Evolutionary conservation across 2,329 filamentous ascomycete species (phyloP).

Genomic region (Colletotrichum falcatum): DNA sequence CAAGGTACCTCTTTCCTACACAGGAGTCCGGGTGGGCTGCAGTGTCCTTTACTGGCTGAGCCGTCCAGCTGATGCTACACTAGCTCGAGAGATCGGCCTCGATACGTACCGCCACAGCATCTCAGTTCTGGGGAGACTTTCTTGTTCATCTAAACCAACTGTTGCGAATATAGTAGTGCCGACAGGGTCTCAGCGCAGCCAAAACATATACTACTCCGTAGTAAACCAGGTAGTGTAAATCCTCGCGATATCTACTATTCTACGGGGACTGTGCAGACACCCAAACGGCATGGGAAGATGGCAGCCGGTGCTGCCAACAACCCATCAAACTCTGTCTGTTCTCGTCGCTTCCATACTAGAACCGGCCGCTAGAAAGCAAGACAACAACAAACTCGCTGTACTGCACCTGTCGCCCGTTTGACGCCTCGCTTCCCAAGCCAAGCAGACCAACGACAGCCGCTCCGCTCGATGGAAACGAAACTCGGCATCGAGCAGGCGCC

Average conservation of each 20-base stretch:
- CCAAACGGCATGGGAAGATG: neutral
- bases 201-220: neutral
- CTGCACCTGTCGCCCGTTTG: neutral
- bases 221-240: neutral
- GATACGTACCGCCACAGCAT: constrained; percentile 34
- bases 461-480: constrained; percentile 9
- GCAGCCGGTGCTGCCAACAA: neutral
- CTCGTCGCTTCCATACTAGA: constrained; percentile 23
- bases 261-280: neutral
- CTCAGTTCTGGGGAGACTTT: constrained; percentile 14
- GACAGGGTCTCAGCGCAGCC: neutral
- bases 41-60: constrained; percentile 31
- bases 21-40: constrained; percentile 16
- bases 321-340: neutral
- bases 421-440: neutral
- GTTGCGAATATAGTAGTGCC: constrained; percentile 34
- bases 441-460: neutral
- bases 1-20: too few relatives aligned
- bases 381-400: constrained; percentile 13
- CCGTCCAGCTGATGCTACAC: constrained; percentile 18
- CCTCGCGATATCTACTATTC: neutral
- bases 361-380: constrained; percentile 19
- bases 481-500: constrained; percentile 15
- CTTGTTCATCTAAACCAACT: constrained; percentile 29
- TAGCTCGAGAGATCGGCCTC: constrained; percentile 27